Conservation (phyloP, 202 grass and related monocot species). For the Zizania palustris region DNA sequence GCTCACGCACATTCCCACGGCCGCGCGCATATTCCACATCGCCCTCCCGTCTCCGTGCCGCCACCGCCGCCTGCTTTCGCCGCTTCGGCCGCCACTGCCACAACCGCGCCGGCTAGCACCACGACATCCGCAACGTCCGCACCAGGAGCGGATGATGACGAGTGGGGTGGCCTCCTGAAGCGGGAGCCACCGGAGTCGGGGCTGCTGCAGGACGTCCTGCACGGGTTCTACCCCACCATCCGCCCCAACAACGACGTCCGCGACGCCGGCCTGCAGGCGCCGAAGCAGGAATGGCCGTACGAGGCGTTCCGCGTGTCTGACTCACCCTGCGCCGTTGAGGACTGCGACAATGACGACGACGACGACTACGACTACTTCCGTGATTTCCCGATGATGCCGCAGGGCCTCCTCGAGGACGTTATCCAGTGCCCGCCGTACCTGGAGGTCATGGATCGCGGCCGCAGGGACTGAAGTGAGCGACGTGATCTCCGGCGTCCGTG, state of each 20-base stretch:
- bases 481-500: too few relatives aligned
- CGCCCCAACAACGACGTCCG: slow-evolving; percentile 6
- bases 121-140: background rate
- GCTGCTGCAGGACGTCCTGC: slow-evolving; percentile 79
- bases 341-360: background rate
- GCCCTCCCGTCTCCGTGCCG: background rate
- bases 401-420: slow-evolving; percentile 75
- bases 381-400: slow-evolving; percentile 53
- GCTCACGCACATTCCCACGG: background rate
- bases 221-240: slow-evolving; percentile 64
- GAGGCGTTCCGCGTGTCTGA: background rate
- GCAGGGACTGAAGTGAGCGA: slow-evolving; percentile 20
- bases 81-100: background rate
- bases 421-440: slow-evolving; percentile 69
- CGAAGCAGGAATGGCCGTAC: background rate
- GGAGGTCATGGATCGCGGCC: slow-evolving; percentile 31
- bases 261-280: background rate
- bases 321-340: background rate
- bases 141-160: slow-evolving; percentile 29
- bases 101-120: background rate
- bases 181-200: slow-evolving; percentile 69
- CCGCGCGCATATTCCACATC: background rate
- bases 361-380: background rate
- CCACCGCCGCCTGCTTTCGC: background rate
- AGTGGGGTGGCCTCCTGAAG: slow-evolving; percentile 50